phyloP scores from a whole-genome alignment of 2,329 filamentous ascomycete genomes.

The Lecanosticta acicola region DNA sequence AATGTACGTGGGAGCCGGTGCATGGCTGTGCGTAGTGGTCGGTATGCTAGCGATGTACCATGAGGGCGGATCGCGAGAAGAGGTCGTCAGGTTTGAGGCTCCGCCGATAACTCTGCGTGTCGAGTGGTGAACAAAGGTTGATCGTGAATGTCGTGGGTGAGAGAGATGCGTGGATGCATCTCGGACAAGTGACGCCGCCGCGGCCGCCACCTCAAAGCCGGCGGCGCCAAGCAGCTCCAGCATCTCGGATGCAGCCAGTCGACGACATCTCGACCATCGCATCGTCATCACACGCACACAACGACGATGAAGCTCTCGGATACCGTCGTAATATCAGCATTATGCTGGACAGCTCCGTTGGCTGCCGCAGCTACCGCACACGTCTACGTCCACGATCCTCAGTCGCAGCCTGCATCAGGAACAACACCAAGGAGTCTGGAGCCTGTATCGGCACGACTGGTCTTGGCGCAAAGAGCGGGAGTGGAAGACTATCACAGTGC shows the following conservation, averaged over 20 bases:
- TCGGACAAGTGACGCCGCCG: no score
- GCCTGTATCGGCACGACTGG: conserved; percentile 44
- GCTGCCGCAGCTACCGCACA: conserved; percentile 29
- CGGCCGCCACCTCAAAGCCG: neutral
- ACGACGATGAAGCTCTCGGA: conserved; percentile 42
- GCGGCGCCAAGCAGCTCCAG: neutral
- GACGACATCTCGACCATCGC: neutral
- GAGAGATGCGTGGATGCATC: no score
- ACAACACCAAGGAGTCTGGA: conserved; percentile 33
- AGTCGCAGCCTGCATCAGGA: conserved; percentile 21
- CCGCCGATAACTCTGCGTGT: neutral
- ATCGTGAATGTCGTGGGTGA: no score
- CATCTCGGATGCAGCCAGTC: neutral
- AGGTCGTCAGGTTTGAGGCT: neutral
- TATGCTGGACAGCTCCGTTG: conserved; percentile 32
- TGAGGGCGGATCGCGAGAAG: neutral
- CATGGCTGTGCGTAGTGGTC: conserved; percentile 15
- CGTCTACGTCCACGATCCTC: conserved; percentile 36
- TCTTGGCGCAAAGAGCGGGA: conserved; percentile 48
- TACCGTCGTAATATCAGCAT: conserved; percentile 36
- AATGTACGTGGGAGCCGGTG: conserved; percentile 27
- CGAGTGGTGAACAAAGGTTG: no score
- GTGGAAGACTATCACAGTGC: conserved; percentile 46
- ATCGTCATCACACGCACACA: conserved; percentile 4
- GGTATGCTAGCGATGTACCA: neutral